A percentile compares a stretch with the other conserved stretches of the same genome.
Conservation (phyloP, 768 basidiomycete species). For the Roridomyces roridus region DNA sequence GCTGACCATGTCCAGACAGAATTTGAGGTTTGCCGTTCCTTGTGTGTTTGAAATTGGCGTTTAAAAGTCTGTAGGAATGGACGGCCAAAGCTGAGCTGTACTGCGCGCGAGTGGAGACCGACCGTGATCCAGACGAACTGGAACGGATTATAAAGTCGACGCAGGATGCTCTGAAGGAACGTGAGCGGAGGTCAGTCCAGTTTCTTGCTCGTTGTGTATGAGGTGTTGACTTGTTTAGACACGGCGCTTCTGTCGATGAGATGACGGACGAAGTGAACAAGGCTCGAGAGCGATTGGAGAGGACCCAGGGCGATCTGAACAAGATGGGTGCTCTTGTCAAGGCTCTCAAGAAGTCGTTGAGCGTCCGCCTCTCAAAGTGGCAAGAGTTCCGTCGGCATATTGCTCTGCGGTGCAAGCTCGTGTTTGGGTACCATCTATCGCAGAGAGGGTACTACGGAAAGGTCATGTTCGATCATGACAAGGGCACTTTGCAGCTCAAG, state of each 20-base stretch:
- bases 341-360: slow-evolving; percentile 72
- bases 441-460: slow-evolving; percentile 91
- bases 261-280: slow-evolving; percentile 75
- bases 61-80: slow-evolving; percentile 63
- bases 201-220: too few relatives aligned
- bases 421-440: slow-evolving; percentile 83
- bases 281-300: slow-evolving; percentile 63
- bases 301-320: slow-evolving; percentile 65
- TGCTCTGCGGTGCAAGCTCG: slow-evolving; percentile 83
- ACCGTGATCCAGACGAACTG: slow-evolving; percentile 62
- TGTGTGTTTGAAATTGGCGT: not conserved
- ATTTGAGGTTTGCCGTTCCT: slow-evolving; percentile 53
- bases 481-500: slow-evolving; percentile 70
- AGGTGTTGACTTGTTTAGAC: too few relatives aligned
- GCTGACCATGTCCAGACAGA: slow-evolving; percentile 64
- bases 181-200: slow-evolving; percentile 62
- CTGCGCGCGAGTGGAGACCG: slow-evolving; percentile 62
- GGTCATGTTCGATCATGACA: slow-evolving; percentile 82
- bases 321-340: slow-evolving; percentile 56
- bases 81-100: slow-evolving; percentile 65
- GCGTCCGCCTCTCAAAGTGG: slow-evolving; percentile 76
- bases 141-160: slow-evolving; percentile 68
- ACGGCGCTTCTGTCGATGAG: slow-evolving; percentile 80
- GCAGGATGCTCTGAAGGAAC: slow-evolving; percentile 66
- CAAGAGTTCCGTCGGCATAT: slow-evolving; percentile 88